phyloP scores from a whole-genome alignment of 768 basidiomycete genomes.

The Phaeotremella skinneri region DNA sequence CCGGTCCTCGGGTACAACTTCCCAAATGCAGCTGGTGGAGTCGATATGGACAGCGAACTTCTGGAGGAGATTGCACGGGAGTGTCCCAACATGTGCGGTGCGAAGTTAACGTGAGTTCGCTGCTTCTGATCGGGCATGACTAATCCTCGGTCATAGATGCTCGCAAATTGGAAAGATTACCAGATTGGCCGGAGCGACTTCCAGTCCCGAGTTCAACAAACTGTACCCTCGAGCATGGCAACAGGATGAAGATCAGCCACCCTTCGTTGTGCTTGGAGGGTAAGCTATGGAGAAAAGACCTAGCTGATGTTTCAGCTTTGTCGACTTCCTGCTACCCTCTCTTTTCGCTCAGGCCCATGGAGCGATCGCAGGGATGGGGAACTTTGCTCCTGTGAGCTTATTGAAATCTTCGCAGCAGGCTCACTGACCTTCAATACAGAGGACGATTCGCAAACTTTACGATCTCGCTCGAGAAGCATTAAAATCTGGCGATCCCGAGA shows the following conservation, averaged over 20 bases:
- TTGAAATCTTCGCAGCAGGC: neutral
- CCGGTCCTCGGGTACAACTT: conserved; percentile 83
- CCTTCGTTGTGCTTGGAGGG: conserved; percentile 72
- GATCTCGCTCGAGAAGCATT: conserved; percentile 60
- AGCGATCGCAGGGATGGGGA: conserved; percentile 79
- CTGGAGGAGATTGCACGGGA: conserved; percentile 70
- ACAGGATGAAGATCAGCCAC: conserved; percentile 41
- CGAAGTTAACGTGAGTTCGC: conserved; percentile 76
- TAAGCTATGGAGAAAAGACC: neutral
- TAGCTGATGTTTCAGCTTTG: conserved; percentile 55
- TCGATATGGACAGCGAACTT: conserved; percentile 80
- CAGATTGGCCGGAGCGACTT: conserved; percentile 66
- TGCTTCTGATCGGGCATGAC: conserved; percentile 2
- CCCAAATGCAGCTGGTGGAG: conserved; percentile 79
- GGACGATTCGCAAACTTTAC: conserved; percentile 61
- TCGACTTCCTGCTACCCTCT: conserved; percentile 72
- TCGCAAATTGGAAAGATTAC: conserved; percentile 87
- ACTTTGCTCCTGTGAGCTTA: conserved; percentile 55
- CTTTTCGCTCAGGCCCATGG: conserved; percentile 69
- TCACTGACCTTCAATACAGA: conserved; percentile 55
- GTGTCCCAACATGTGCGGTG: conserved; percentile 70
- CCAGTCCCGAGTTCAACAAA: conserved; percentile 59
- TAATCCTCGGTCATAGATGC: conserved; percentile 58
- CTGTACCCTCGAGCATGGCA: conserved; percentile 65
- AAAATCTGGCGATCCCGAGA: conserved; percentile 45